These are phyloP conservation scores for Rosa multiflora DNA, from an alignment of 306 rosid genomes.

Conservation along the genomic window DNA sequence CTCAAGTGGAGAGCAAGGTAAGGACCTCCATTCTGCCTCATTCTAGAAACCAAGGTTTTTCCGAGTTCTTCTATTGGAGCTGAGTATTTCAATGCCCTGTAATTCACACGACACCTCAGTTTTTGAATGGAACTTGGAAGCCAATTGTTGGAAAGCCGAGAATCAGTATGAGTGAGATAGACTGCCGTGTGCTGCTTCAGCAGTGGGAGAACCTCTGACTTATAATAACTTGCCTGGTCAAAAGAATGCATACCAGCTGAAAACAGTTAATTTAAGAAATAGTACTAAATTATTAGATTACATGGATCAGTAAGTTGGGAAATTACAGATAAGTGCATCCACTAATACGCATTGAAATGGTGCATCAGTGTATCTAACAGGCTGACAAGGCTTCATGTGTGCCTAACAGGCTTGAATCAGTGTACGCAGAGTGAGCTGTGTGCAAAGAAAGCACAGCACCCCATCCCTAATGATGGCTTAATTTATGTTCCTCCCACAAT, in stretches of 20 bases:
- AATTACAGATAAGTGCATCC: constrained; percentile 10
- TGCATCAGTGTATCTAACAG: constrained; percentile 3
- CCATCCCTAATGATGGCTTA: background rate
- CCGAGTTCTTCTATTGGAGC: constrained; percentile 82
- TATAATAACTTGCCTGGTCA: constrained; percentile 73
- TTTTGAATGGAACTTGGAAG: constrained; percentile 66
- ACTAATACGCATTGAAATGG: constrained; percentile 20
- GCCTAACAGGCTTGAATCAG: background rate
- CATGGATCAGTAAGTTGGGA: constrained; percentile 10
- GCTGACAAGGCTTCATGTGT: constrained; percentile 16
- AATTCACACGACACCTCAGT: constrained; percentile 88
- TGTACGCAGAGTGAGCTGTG: background rate
- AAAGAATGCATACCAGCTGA: constrained; percentile 28
- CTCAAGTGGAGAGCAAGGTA: constrained; percentile 96
- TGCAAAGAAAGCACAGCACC: background rate
- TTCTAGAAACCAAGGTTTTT: constrained; percentile 71
- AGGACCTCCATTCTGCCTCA: constrained; percentile 67
- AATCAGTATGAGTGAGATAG: constrained; percentile 90
- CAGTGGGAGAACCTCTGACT: constrained; percentile 75
- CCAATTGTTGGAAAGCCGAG: constrained; percentile 82
- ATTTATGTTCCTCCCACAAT: background rate
- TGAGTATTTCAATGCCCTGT: constrained; percentile 82
- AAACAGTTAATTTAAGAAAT: constrained; percentile 10
- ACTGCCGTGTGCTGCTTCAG: constrained; percentile 80
- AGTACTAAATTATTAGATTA: constrained; percentile 12